These are phyloP conservation scores for Sesbania bispinosa DNA, from an alignment of 306 rosid genomes.

Conservation along the genomic window DNA sequence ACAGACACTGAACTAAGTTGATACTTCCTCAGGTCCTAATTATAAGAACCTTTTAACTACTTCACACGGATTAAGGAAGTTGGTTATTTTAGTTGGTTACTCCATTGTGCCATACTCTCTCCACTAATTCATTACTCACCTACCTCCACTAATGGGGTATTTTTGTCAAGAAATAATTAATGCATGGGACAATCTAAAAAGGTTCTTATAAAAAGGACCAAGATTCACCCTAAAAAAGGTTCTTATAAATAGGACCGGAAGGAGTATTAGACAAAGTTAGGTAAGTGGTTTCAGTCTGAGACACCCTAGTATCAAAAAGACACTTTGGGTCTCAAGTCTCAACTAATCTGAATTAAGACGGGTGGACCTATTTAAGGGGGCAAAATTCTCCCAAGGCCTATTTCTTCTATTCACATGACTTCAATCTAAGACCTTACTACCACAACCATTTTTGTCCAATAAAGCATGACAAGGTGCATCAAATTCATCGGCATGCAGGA, in stretches of 20 bases:
- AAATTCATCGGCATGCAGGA: slow-evolving; percentile 17
- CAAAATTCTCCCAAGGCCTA: background rate
- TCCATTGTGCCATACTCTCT: too few species aligned
- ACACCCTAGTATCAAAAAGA: background rate
- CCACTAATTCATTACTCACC: too few species aligned
- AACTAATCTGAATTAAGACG: background rate
- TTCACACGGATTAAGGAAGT: too few species aligned
- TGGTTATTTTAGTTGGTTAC: too few species aligned
- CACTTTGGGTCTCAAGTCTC: background rate
- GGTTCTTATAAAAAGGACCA: too few species aligned
- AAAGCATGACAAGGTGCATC: slow-evolving; percentile 4
- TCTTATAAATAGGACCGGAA: too few species aligned
- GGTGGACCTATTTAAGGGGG: background rate
- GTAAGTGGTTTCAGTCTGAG: background rate
- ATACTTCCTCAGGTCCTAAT: too few species aligned
- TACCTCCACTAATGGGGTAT: too few species aligned
- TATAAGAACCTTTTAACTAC: too few species aligned
- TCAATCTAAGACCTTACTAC: background rate
- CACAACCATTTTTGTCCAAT: background rate
- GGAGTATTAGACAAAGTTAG: background rate
- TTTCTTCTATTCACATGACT: background rate
- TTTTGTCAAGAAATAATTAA: too few species aligned
- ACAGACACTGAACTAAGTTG: background rate
- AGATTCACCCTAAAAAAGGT: too few species aligned
- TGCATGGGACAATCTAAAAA: too few species aligned